Conservation (phyloP, 2,329 filamentous ascomycete genomes). For the Sporothrix pallida region DNA sequence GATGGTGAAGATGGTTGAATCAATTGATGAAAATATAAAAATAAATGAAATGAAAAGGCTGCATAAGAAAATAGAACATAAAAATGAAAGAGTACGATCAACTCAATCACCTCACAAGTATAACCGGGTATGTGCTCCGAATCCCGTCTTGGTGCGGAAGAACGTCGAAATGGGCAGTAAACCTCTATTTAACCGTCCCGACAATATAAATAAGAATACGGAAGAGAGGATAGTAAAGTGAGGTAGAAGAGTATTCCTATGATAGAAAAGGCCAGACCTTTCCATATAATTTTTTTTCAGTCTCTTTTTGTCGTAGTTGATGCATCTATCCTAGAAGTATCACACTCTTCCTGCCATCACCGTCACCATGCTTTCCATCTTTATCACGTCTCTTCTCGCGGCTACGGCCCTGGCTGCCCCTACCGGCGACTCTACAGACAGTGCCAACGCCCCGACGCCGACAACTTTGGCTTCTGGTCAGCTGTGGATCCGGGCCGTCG, state of each 20-base stretch:
- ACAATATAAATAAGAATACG: not conserved
- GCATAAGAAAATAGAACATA: not conserved
- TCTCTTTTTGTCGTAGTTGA: too few species aligned
- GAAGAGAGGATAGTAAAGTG: not conserved
- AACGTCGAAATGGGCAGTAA: not conserved
- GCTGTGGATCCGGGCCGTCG: slow-evolving; percentile 64
- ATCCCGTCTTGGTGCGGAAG: slow-evolving; percentile 23
- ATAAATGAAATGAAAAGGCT: not conserved
- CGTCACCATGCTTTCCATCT: not conserved
- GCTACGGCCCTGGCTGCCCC: not conserved
- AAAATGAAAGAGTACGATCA: too few species aligned
- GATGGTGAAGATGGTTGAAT: not conserved
- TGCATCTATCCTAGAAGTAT: too few species aligned
- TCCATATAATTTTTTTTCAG: not conserved
- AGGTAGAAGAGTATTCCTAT: too few species aligned
- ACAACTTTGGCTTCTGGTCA: slow-evolving; percentile 57
- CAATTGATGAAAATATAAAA: not conserved
- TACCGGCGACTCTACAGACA: not conserved
- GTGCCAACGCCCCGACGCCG: slow-evolving; percentile 38
- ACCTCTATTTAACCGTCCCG: slow-evolving; percentile 1
- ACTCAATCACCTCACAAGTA: not conserved
- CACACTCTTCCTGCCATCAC: too few species aligned
- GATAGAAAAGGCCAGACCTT: slow-evolving; percentile 5
- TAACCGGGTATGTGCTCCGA: not conserved
- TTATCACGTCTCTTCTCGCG: not conserved